Evolutionary conservation across 169 alveolate genomes (phyloP), one percentile per base, ranked within the genome.

Genomic region (Plasmodium coatneyi): DNA sequence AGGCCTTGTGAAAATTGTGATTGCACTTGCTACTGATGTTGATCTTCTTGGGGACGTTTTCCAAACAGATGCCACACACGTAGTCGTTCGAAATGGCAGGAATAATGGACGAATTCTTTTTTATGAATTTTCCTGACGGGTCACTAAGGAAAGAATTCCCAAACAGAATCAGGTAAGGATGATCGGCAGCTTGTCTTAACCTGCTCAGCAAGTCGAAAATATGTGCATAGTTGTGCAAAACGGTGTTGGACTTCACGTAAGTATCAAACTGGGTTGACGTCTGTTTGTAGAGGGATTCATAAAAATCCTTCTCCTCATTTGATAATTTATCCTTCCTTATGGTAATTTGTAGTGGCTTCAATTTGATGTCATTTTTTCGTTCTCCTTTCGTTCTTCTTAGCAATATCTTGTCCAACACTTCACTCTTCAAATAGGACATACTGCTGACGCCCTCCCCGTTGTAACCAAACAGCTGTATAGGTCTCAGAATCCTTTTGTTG

Each of bases 171-270:
- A 98, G 94, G 80, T 97, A 97, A 1, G 99, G 99, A 71, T 98
- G 99, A 78, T 97, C 98, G 22, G 97, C 99, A 10, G 99, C 99
- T 92, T 97, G 98, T 19, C 99, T 95, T 54, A 97, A 95, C 56
- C 99, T 95, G 87, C 98, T 95, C 41, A 98, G 92, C 72, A 98
- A 82, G 84, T 97, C 98, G 91, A 98, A 98, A 25, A 98, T 96
- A 95, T 98, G 99, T 9, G 98, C 99, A 81, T 96, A 98, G 95
- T 98, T 97, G 93, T 97, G 98, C 39, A 97, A 93, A 70, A 98
- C 96, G 2, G 98, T 95, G 34, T 98, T 98, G 32, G 97, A 92
- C 4, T 97, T 95, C 3, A 96, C 97, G 80, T 97, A 97, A 34
- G 98, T 95, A 87, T 97, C 96, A 74, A 95, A 96, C 80, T 92